phyloP scores from a whole-genome alignment of 768 basidiomycete genomes.

The Mycena kentingensis region DNA sequence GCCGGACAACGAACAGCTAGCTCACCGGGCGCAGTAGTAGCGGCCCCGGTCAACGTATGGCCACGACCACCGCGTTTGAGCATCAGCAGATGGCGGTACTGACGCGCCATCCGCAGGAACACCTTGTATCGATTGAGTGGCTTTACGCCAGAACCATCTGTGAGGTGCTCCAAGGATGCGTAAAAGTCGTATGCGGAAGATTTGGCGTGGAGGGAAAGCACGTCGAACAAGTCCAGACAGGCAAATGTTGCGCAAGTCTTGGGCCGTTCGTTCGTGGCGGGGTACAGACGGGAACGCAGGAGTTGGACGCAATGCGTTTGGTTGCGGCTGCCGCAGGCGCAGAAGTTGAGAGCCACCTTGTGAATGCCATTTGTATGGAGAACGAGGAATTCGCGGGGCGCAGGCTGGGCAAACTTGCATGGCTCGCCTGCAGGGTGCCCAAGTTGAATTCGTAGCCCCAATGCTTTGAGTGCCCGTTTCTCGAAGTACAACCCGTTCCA shows the following conservation, averaged over 20 bases:
- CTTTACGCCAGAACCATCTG: conserved; percentile 27
- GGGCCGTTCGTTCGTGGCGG: conserved; percentile 27
- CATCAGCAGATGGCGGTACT: not conserved
- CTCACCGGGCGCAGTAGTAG: conserved; percentile 27
- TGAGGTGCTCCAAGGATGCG: conserved; percentile 24
- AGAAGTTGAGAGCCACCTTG: conserved; percentile 31
- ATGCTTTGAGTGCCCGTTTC: not conserved
- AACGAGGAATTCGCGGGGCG: conserved; percentile 30
- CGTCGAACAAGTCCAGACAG: conserved; percentile 28
- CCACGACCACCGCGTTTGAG: not conserved
- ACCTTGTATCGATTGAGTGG: not conserved
- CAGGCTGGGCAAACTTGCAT: not conserved
- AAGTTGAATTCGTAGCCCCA: not conserved
- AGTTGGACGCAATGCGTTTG: conserved; percentile 29
- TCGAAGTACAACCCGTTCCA: not conserved
- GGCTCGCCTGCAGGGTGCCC: not conserved
- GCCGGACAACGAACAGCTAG: conserved; percentile 34
- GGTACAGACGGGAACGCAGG: conserved; percentile 27
- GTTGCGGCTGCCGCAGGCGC: conserved; percentile 27
- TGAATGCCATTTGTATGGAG: conserved; percentile 32
- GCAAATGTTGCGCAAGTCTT: conserved; percentile 31
- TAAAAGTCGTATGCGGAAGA: conserved; percentile 31
- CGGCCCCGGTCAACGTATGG: no score
- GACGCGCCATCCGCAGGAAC: not conserved
- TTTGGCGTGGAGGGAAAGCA: conserved; percentile 33